Evolutionary conservation across 139 green algal genomes (phyloP), one percentile per base, ranked within the genome.

Genomic region (Monoraphidium neglectum): DNA sequence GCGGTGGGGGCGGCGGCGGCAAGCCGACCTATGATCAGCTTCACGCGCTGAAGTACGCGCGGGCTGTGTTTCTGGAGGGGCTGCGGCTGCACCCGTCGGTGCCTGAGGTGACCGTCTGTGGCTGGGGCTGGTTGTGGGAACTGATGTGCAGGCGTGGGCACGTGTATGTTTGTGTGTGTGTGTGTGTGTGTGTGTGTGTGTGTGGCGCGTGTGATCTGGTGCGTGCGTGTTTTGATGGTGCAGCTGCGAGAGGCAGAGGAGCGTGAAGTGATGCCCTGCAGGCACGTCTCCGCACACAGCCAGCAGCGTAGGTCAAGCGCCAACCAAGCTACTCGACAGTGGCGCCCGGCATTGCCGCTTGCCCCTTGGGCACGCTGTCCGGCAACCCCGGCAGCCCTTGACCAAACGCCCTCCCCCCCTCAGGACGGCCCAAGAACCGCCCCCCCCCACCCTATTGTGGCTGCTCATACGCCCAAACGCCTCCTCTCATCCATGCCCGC

Each of bases 61-160:
- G 49, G 0, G 74, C 74, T 3, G 46, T 40, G 33, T 80, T 80
- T 64, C 49, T 80, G 49, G 74, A 80, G 64, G 74, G 36, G 3
- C 38, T 73, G 15, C 35, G 74, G 2, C 51, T 80, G 47, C 35
- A 68, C 74, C 74, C 74, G 3, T 76, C 65, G 30, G 51, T 79
- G 28, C 73, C 73, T 51, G 43, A 51, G 12, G 8, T 51, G 43
- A 51, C 43, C 43, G 43, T 21, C 43, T 51, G 43, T n/a, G n/a
- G n/a, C n/a, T n/a, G n/a, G n/a, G n/a, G n/a, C n/a, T n/a, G n/a
- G n/a, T n/a, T 18, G 51, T 18, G 51, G 21, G 51, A 21, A 21
- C 18, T 18, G 51, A 60, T 60, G 51, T 60, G 51, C 51, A 60
- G 51, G 51, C 18, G 51, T 60, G 51, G 51, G 18, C 51, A 60